Evolutionary conservation across 192 early-diverging fungal genomes (phyloP), one percentile per base, ranked within the genome.

Genomic region (Coemansia sp.): DNA sequence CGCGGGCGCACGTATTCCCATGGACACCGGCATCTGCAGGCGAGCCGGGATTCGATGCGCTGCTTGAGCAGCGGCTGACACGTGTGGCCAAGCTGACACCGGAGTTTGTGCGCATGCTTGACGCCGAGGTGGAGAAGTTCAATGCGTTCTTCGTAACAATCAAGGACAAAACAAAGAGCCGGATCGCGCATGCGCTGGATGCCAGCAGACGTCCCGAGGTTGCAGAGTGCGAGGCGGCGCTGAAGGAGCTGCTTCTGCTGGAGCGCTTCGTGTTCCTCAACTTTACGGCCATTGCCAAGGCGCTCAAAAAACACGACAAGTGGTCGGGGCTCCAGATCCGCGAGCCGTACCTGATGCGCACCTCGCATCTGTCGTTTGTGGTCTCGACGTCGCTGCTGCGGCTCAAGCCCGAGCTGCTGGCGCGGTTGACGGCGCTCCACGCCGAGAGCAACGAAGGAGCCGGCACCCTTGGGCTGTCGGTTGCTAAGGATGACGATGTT

Each of bases 271-370:
- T 91, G 49, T 92, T 94, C 61, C 81, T 95, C 41, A 95, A 93
- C 51, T 93, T 92, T 55, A 94, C 92, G 0, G 93, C 90, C 32
- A 87, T 95, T 41, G 86, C 88, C 54, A 95, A 95, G 84, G 93
- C 93, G 39, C 82, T 95, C 52, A 95, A 95, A 70, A 95, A 95
- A 68, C 87, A 89, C 72, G 93, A 94, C 77, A 87, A 90, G 63
- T 90, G 91, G 85, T 90, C 91, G 0, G 93, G 92, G 0, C 82
- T 92, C 48, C 79, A 85, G 32, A 83, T 94, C 43, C 83, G 87
- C 42, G 91, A 92, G 66, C 84, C 90, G 7, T 89, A 93, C 60
- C 86, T 90, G 54, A 85, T 87, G 60, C 87, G 89, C 10, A 87
- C 90, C 41, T 80, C 83, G 47, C 67, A 89, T 49, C 84, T 85